Evolutionary conservation across 768 basidiomycete species (phyloP), one percentile per base, ranked within the genome.

Genomic region (Leccinum uliginosum): DNA sequence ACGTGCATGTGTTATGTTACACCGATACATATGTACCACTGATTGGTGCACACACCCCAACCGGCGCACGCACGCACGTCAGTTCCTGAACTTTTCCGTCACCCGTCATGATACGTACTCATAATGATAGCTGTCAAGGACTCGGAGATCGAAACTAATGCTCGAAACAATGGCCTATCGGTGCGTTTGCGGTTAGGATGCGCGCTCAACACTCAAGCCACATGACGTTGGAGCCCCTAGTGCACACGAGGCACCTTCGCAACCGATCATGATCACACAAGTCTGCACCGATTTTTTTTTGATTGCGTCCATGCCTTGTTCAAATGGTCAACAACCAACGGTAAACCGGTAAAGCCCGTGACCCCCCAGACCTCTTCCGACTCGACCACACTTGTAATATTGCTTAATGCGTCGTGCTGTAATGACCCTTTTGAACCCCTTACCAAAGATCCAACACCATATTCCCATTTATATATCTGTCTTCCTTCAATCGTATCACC

Each of bases 401-500:
- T 19, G 47, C 51, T 57, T 61, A 21, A 54, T 57, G 43, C n/a
- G 44, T 51, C 21, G 26, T 57, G 53, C 49, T 34, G 59, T 58
- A 27, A 53, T 54, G 6, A 51, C 38, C 40, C n/a, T 56, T 34
- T 30, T 40, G 38, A 57, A 38, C 17, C 19, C 38, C 21, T 58
- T 59, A 52, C 66, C 64, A 56, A 62, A 50, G 51, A 30, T 54
- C 51, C 51, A 60, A 48, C 14, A 54, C 70, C 0, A 46, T 59
- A 32, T 23, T 67, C 34, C 78, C 77, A 24, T 86, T 80, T 71
- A 76, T 71, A 76, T 71, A 59, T 68, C 70, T 12, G 80, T 19
- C 81, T 61, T 85, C 77, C 52, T 86, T 86, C 59, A 40, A 72
- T 89, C 61, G 87, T 86, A 73, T 85, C 66, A 64, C 71, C 50